phyloP scores from a whole-genome alignment of 2,329 filamentous ascomycete species.

The Colletotrichum cuscutae region DNA sequence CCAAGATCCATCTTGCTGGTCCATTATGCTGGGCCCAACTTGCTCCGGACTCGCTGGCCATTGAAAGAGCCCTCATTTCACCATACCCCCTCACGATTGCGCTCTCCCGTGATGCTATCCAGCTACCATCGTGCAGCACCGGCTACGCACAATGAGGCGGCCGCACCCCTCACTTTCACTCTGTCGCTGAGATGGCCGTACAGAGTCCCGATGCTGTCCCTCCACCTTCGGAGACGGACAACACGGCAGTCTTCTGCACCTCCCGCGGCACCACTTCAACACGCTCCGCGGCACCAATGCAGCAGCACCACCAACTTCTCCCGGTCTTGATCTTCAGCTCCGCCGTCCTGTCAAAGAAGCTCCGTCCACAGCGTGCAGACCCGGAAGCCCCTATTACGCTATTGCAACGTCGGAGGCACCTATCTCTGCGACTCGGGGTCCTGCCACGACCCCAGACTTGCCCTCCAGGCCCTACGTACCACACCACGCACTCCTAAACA shows the following conservation, averaged over 20 bases:
- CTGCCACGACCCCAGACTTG: not conserved
- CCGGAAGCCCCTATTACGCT: not conserved
- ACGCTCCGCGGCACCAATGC: not conserved
- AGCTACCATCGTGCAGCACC: slow-evolving; percentile 20
- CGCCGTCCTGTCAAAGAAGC: slow-evolving; percentile 2
- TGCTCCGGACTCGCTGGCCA: slow-evolving; percentile 20
- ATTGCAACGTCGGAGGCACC: slow-evolving; percentile 8
- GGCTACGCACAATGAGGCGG: slow-evolving; percentile 25
- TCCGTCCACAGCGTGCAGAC: not conserved
- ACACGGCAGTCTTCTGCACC: slow-evolving; percentile 2
- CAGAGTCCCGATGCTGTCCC: not conserved
- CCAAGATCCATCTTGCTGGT: not conserved
- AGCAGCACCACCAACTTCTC: not conserved
- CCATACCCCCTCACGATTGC: slow-evolving; percentile 23
- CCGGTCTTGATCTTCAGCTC: not conserved
- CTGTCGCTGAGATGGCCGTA: too few relatives aligned
- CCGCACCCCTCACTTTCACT: not conserved
- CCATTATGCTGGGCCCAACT: not conserved
- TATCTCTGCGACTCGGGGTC: not conserved
- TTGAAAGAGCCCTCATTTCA: slow-evolving; percentile 17
- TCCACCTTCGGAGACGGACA: not conserved
- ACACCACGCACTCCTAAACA: not conserved
- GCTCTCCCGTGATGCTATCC: slow-evolving; percentile 9
- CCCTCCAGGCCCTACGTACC: not conserved
- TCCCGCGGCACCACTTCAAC: not conserved